A percentile compares a stretch with the other conserved stretches of the same genome.
phyloP scores from a whole-genome alignment of 116 monocot genomes.

The Posidonia oceanica region DNA sequence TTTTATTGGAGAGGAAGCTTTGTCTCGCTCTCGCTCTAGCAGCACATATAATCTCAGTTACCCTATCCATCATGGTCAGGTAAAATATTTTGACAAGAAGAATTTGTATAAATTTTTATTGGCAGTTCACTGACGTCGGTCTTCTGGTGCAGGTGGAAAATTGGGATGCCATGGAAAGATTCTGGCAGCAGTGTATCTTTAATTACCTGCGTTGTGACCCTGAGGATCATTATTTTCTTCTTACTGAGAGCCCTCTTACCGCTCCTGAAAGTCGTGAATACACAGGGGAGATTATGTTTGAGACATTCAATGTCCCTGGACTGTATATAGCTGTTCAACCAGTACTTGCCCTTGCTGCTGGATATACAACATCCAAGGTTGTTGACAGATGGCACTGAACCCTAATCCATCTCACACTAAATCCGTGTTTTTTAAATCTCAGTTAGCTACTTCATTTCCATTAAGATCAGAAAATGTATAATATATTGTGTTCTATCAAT shows the following conservation, averaged over 20 bases:
- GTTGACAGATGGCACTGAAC: background rate
- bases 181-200: slow-evolving; percentile 96
- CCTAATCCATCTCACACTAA: too few species aligned
- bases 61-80: slow-evolving; percentile 91
- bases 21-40: slow-evolving; percentile 75
- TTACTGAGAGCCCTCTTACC: slow-evolving; percentile 95
- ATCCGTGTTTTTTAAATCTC: background rate
- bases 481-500: background rate
- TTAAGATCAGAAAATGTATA: background rate
- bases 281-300: slow-evolving; percentile 96
- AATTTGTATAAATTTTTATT: background rate
- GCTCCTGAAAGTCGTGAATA: slow-evolving; percentile 97
- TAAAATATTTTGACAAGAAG: slow-evolving; percentile 12
- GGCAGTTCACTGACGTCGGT: background rate
- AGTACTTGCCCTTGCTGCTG: slow-evolving; percentile 97
- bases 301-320: slow-evolving; percentile 95
- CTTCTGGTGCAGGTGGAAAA: slow-evolving; percentile 63
- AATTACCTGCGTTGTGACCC: slow-evolving; percentile 94
- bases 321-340: slow-evolving; percentile 94
- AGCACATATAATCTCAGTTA: slow-evolving; percentile 85
- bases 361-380: slow-evolving; percentile 95
- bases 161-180: slow-evolving; percentile 98
- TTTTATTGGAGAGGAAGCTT: slow-evolving; percentile 86
- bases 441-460: background rate
- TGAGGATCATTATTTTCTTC: slow-evolving; percentile 95